Conservation (phyloP, 805 yeast species). For the Yamadazyma akitaensis region DNA sequence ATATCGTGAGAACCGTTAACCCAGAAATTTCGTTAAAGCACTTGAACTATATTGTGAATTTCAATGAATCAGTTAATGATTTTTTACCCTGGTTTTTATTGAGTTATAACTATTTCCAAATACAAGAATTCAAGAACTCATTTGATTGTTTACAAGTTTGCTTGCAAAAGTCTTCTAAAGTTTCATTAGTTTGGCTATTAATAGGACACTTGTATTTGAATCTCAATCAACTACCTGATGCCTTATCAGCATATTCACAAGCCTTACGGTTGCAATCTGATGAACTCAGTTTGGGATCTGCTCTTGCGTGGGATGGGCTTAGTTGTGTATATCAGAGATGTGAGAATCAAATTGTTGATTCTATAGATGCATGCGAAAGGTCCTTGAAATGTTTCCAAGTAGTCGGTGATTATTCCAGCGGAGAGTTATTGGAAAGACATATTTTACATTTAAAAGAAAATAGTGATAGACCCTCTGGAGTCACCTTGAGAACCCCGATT, state of each 20-base stretch:
- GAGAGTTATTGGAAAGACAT: background rate
- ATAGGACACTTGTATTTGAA: conserved; percentile 60
- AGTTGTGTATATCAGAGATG: conserved; percentile 62
- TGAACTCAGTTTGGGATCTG: conserved; percentile 45
- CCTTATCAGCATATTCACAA: conserved; percentile 65
- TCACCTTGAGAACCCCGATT: background rate
- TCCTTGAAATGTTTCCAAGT: conserved; percentile 48
- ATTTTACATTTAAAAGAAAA: background rate
- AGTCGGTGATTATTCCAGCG: background rate
- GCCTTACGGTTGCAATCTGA: conserved; percentile 53
- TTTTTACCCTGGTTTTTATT: conserved; percentile 57
- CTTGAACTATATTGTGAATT: conserved; percentile 7
- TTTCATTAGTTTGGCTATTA: conserved; percentile 65
- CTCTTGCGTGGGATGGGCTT: conserved; percentile 65
- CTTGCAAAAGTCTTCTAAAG: conserved; percentile 47
- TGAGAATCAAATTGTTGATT: conserved; percentile 57
- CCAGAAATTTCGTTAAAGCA: conserved; percentile 1
- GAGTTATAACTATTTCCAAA: conserved; percentile 49
- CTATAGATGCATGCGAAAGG: conserved; percentile 55
- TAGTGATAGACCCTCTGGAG: background rate
- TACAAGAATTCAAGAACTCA: conserved; percentile 47
- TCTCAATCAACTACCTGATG: conserved; percentile 60
- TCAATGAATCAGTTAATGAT: conserved; percentile 31
- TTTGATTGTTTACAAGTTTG: conserved; percentile 57
- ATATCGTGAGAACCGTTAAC: background rate